Evolutionary conservation across 306 rosid species (phyloP), one percentile per base, ranked within the genome.

Genomic region (Sindora glabra): DNA sequence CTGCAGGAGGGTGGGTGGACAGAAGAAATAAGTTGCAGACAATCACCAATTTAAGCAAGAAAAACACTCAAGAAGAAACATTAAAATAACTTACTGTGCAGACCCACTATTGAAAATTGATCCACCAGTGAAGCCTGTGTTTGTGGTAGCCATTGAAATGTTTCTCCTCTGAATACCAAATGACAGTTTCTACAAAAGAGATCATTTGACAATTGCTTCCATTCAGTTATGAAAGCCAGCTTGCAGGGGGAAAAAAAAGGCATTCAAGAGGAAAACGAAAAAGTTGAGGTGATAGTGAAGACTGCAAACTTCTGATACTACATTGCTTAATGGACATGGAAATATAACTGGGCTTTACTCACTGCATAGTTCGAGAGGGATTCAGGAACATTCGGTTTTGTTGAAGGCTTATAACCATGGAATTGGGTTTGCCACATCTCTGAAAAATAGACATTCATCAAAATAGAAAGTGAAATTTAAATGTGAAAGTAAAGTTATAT

Each of bases 371-470:
- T 45, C 47, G 75, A 67, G 54, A 37, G 65, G n/a, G n/a, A 52
- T 65, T 68, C 77, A n/a, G 55, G 30, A 62, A 58, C 61, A 21
- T 33, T 8, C 52, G 42, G 79, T 59, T 78, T 68, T 46, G 67
- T 64, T 17, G 81, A 77, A 70, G 80, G 62, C 59, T 58, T 66
- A 44, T 34, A 44, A 48, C 83, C 73, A 27, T 56, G 74, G 39
- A 54, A 48, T 38, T 8, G 70, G 36, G 70, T 60, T 81, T 73
- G 75, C 81, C 75, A 14, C 40, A 77, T 46, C 73, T 81, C 99
- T 94, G 68, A 47, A 62, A 64, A n/a, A n/a, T n/a, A 69, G 59
- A 12, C 46, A 61, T 21, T 59, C 50, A 67, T 37, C 37, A 62
- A 61, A 10, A 46, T 11, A 22, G 50, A 42, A 58, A 19, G 67